These are phyloP conservation scores for Aspergillus quadricinctus DNA, from an alignment of 2,329 filamentous ascomycete genomes.

Conservation along the genomic window DNA sequence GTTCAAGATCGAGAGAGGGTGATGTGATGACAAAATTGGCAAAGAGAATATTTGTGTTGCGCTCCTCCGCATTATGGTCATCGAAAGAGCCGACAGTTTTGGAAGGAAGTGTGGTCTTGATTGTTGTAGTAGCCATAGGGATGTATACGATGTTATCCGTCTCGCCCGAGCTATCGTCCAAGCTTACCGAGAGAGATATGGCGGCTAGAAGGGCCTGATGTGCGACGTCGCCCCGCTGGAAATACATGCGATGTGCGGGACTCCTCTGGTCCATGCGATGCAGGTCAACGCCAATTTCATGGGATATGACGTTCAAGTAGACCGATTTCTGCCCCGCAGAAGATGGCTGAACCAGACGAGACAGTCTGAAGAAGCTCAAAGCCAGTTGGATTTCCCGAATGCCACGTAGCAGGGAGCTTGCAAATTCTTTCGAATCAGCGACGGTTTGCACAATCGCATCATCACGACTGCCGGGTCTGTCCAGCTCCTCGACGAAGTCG, in stretches of 20 bases:
- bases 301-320: constrained; percentile 84
- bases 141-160: constrained; percentile 87
- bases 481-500: constrained; percentile 70
- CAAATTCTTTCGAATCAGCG: constrained; percentile 87
- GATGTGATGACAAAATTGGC: constrained; percentile 96
- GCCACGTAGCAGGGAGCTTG: constrained; percentile 81
- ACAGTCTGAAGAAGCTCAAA: constrained; percentile 82
- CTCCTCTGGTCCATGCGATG: constrained; percentile 88
- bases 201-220: constrained; percentile 92
- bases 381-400: constrained; percentile 97
- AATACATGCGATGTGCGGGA: constrained; percentile 97
- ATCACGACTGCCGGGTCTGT: constrained; percentile 61
- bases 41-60: constrained; percentile 93
- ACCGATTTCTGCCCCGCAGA: constrained; percentile 66
- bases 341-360: constrained; percentile 69
- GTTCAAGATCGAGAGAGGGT: constrained; percentile 87
- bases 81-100: constrained; percentile 82
- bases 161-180: constrained; percentile 84
- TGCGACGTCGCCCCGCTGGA: constrained; percentile 84
- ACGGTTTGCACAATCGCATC: constrained; percentile 75
- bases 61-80: constrained; percentile 68
- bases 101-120: constrained; percentile 89
- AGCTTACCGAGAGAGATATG: constrained; percentile 83
- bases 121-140: constrained; percentile 93
- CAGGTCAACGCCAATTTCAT: constrained; percentile 90